A percentile compares a stretch with the other conserved stretches of the same genome.
Evolutionary conservation across 2,329 filamentous ascomycete genomes (phyloP).

Genomic region (Penicillium freii): DNA sequence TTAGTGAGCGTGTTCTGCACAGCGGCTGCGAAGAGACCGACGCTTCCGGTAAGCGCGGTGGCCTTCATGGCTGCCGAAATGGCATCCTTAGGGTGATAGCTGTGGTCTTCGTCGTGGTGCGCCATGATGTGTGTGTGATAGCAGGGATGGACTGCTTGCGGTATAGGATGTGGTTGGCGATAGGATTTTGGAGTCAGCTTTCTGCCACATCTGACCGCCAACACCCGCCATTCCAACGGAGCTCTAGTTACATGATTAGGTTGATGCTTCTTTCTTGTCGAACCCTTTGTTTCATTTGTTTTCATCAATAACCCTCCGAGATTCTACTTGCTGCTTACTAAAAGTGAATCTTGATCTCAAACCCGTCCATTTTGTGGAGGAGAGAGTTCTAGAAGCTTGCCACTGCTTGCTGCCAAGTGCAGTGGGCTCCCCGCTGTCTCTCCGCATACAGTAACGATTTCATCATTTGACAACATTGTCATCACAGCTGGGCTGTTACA

Average conservation of each 20-base stretch:
- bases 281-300: neutral
- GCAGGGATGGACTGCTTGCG: constrained; percentile 28
- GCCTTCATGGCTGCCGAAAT: constrained; percentile 65
- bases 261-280: neutral
- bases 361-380: neutral
- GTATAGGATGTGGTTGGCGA: constrained; percentile 25
- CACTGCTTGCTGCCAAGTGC: constrained; percentile 22
- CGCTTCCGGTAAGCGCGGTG: constrained; percentile 62
- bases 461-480: constrained; percentile 10
- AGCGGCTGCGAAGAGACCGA: constrained; percentile 70
- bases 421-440: constrained; percentile 30
- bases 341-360: neutral
- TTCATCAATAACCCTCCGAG: neutral
- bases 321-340: neutral
- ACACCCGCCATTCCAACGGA: constrained; percentile 8
- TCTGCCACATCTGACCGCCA: constrained; percentile 30
- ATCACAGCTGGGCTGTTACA: neutral
- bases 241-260: constrained; percentile 3
- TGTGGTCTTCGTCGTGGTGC: constrained; percentile 46
- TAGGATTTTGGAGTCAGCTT: constrained; percentile 29
- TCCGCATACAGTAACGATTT: constrained; percentile 17
- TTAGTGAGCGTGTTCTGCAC: constrained; percentile 84
- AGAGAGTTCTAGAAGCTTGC: constrained; percentile 17
- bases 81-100: constrained; percentile 73
- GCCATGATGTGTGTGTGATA: constrained; percentile 47